phyloP scores from a whole-genome alignment of 371 early-diverging fungal genomes.

The Rhizopus delemar region DNA sequence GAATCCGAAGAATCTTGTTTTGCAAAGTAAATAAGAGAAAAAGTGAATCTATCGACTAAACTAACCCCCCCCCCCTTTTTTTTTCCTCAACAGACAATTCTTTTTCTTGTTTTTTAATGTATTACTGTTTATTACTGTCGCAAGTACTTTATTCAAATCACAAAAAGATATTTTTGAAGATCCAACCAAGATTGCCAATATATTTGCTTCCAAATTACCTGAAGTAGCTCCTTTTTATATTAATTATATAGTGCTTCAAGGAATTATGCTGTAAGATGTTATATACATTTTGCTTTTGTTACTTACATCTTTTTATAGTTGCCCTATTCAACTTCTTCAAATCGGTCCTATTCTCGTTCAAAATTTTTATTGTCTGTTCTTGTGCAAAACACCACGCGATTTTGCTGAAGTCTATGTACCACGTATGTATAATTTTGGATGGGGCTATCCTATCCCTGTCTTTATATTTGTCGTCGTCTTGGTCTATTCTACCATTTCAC shows the following conservation, averaged over 20 bases:
- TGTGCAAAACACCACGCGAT: slow-evolving; percentile 71
- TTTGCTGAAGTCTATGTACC: slow-evolving; percentile 67
- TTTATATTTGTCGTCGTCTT: slow-evolving; percentile 77
- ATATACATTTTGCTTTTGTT: background rate
- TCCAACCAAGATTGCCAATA: slow-evolving; percentile 68
- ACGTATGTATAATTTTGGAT: slow-evolving; percentile 68
- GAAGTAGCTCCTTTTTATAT: slow-evolving; percentile 70
- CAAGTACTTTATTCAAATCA: slow-evolving; percentile 74
- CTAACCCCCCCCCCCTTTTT: slow-evolving; percentile 10
- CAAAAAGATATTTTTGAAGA: slow-evolving; percentile 69
- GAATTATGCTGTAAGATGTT: slow-evolving; percentile 53
- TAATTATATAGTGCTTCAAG: slow-evolving; percentile 63
- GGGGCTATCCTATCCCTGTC: slow-evolving; percentile 68
- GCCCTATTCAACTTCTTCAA: slow-evolving; percentile 66
- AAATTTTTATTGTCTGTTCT: slow-evolving; percentile 44
- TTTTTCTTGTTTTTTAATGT: slow-evolving; percentile 88
- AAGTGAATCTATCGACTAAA: background rate
- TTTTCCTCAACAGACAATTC: slow-evolving; percentile 67
- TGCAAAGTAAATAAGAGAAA: slow-evolving; percentile 53
- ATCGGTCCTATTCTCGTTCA: slow-evolving; percentile 61
- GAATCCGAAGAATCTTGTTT: slow-evolving; percentile 70
- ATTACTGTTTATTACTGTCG: slow-evolving; percentile 80
- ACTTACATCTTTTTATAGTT: slow-evolving; percentile 23
- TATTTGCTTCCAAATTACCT: slow-evolving; percentile 70
- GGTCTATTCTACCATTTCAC: slow-evolving; percentile 82